Conservation (phyloP, 164 flowering plant species). For the Malania oleifera region DNA sequence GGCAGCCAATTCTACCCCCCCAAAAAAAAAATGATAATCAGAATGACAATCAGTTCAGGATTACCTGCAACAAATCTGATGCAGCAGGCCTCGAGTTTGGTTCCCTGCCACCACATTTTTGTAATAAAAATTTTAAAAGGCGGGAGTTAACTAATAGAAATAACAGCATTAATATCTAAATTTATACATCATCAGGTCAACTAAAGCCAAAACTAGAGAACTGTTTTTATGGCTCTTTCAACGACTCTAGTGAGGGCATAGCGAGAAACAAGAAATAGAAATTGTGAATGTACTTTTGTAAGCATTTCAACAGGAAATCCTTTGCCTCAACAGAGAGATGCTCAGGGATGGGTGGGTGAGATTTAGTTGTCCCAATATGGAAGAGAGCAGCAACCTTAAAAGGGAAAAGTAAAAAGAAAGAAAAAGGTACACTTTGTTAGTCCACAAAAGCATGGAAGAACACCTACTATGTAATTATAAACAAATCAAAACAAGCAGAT, state of each 20-base stretch:
- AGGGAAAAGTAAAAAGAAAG: neutral
- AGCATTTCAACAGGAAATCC: slow-evolving; percentile 81
- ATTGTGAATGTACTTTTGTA: slow-evolving; percentile 57
- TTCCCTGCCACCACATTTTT: slow-evolving; percentile 44
- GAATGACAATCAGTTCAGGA: slow-evolving; percentile 1
- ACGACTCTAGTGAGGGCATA: neutral
- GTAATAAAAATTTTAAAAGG: too few relatives aligned
- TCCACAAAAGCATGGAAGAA: slow-evolving; percentile 2
- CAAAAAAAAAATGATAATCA: neutral
- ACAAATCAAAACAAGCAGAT: too few relatives aligned
- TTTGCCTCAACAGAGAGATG: slow-evolving; percentile 85
- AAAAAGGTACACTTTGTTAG: slow-evolving; percentile 4
- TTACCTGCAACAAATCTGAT: slow-evolving; percentile 63
- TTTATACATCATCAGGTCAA: neutral
- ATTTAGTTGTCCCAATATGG: slow-evolving; percentile 84
- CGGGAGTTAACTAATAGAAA: too few relatives aligned
- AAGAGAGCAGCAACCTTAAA: slow-evolving; percentile 89
- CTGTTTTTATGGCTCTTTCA: neutral
- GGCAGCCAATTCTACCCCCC: neutral
- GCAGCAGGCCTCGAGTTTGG: slow-evolving; percentile 57
- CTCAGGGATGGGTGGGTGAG: slow-evolving; percentile 97
- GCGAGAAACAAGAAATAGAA: neutral
- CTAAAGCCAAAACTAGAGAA: neutral
- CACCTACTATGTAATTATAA: too few relatives aligned
- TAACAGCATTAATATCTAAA: too few relatives aligned